Base-by-base conservation (phyloP, 116 monocot species). In the Posidonia oceanica region DNA sequence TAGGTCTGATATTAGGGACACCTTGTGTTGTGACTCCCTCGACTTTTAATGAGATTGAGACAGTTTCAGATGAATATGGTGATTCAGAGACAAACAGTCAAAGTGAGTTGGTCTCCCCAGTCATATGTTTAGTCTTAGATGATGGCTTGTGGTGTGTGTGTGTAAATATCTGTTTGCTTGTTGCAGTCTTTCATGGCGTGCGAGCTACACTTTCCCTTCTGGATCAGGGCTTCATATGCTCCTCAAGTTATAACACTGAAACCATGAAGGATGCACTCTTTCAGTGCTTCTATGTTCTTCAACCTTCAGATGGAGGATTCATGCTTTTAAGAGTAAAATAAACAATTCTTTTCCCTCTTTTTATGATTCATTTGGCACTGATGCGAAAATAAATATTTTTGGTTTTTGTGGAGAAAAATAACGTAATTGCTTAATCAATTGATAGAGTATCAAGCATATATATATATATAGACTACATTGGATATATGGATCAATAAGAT, bases 191-290 rank as follows among this genome's bases (percentile, higher is more conserved):
- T 72, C 73, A 83, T 72, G 94, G 81, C 21, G 65, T 94, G 36
- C 83, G 84, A 71, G 74, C 69, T 79, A 73, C 80, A 68, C 89
- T 94, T 66, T 85, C 80, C 68, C 69, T 52, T 60, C 75, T 84
- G 36, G 94, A 94, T 59, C 85, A 94, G 79, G 94, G 85, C 29
- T 71, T 94, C 59, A 75, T 94, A 22, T 94, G 94, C 62, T 83
- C 84, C 60, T 94, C 94, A 71, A 78, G 69, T 14, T 94, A 80
- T 67, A 89, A 94, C 69, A 87, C 66, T 22, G 89, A 86, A 67
- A 94, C 81, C 59, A 85, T 89, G 89, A 75, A 56, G 61, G 52
- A 76, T 66, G 80, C 79, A 57, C 58, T 79, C 22, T 87, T 89
- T 66, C 66, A 74, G 36, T 86, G 83, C 72, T 94, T 81, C 69